Evolutionary conservation across 176 grass and related monocot genomes (phyloP), one percentile per base, ranked within the genome.

Genomic region (Cenchrus americanus): DNA sequence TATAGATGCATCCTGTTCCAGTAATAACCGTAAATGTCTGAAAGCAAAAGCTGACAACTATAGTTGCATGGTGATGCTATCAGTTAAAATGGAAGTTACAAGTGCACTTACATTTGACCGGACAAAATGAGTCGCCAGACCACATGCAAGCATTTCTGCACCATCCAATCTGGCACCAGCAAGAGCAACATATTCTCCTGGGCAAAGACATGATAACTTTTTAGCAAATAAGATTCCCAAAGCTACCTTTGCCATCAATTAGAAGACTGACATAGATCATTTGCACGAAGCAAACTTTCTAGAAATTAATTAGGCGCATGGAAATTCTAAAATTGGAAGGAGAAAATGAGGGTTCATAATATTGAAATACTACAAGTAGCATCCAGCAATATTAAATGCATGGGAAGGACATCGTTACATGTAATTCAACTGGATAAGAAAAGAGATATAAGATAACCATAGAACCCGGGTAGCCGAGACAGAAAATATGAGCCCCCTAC

Each of bases 71-170:
- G 43, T 71, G 32, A 54, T 9, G 48, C 37, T 49, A 34, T 34
- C 0, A 47, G 19, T 27, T 50, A 48, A 73, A 64, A 66, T 75
- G 69, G 14, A 68, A 84, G 49, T 44, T 40, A 75, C 50, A 54
- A 34, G 15, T 32, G 69, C 86, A 77, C 87, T 64, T 95, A 94
- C 96, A 55, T 86, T 70, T 22, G 88, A 93, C 74, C 57, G 85
- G 40, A 95, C 93, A 92, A 94, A 98, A 73, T 95, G 96, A 88
- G 93, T 95, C 37, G 93, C 91, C 30, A 98, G 83, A 81, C 96
- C 96, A 95, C 93, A 95, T 12, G 91, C 85, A 81, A 95, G 89
- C 96, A 98, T 98, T 90, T 98, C 96, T 7, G 91, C 63, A 5
- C 91, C 96, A 89, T 95, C 88, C 84, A 98, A 77, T 85, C 83